Evolutionary conservation across 2,329 filamentous ascomycete species (phyloP).

Genomic region (Lecanicillium sp.): DNA sequence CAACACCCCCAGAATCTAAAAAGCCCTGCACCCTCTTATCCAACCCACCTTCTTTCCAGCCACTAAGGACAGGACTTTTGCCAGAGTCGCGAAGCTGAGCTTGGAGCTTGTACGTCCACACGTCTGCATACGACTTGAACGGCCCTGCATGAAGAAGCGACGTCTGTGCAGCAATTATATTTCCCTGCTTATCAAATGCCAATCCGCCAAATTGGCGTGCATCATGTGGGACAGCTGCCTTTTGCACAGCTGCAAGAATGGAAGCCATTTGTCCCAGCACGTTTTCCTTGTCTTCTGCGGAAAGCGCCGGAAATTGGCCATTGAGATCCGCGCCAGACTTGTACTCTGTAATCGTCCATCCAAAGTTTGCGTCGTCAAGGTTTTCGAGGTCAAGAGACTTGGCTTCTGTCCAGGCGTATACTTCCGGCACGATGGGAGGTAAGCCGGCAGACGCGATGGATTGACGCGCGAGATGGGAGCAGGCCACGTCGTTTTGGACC

Average conservation of each 20-base stretch:
- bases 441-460: constrained; percentile 3
- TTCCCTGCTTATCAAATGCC: constrained; percentile 10
- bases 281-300: background rate
- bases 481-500: constrained; percentile 19
- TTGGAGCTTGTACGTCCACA: constrained; percentile 10
- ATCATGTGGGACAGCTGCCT: constrained; percentile 7
- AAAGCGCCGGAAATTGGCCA: constrained; percentile 9
- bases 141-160: constrained; percentile 13
- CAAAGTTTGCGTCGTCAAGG: constrained; percentile 8
- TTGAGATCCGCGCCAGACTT: constrained; percentile 14
- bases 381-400: background rate
- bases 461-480: constrained; percentile 14
- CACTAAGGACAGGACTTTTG: constrained; percentile 7
- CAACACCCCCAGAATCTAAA: background rate
- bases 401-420: constrained; percentile 15
- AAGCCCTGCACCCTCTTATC: constrained; percentile 11
- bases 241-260: constrained; percentile 12
- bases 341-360: constrained; percentile 18
- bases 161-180: constrained; percentile 12
- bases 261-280: constrained; percentile 15
- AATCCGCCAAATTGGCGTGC: constrained; percentile 12
- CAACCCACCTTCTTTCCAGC: constrained; percentile 11
- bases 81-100: constrained; percentile 7
- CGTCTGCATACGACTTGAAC: constrained; percentile 10
- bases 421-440: constrained; percentile 10